Percentiles rank a stretch among this genome's conserved stretches.
Evolutionary conservation across 75 land plant species (phyloP).

Genomic region (Isoetes taiwanensis): DNA sequence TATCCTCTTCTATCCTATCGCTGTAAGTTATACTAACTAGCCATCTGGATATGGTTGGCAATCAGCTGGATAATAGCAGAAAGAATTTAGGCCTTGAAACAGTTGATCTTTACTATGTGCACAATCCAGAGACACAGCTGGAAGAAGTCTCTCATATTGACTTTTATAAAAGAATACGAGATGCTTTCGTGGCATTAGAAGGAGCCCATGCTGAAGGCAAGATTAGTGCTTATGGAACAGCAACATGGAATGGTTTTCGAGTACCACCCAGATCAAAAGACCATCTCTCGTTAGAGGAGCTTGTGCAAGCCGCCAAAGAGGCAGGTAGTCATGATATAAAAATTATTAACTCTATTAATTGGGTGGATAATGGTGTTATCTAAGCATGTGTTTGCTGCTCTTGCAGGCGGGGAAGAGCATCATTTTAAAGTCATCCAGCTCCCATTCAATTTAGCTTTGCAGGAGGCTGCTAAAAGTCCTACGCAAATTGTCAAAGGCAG

Average conservation of each 20-base stretch:
- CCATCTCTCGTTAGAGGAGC: slow-evolving; percentile 21
- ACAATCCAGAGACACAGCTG: slow-evolving; percentile 24
- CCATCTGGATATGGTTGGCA: too few relatives aligned
- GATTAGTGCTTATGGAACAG: slow-evolving; percentile 16
- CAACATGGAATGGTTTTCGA: slow-evolving; percentile 27
- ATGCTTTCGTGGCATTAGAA: slow-evolving; percentile 17
- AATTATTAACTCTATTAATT: background rate
- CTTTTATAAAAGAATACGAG: slow-evolving; percentile 10
- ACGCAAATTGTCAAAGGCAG: slow-evolving; percentile 18
- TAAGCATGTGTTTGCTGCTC: background rate
- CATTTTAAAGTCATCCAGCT: slow-evolving; percentile 23
- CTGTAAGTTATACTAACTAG: too few relatives aligned
- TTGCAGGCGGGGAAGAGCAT: slow-evolving; percentile 20
- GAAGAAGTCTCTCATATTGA: slow-evolving; percentile 6
- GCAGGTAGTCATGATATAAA: slow-evolving; percentile 6
- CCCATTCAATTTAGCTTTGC: slow-evolving; percentile 16
- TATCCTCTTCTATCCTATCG: background rate
- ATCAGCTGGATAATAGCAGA: slow-evolving; percentile 17
- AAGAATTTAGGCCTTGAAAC: slow-evolving; percentile 21
- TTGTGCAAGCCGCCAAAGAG: slow-evolving; percentile 14
- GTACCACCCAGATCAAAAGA: slow-evolving; percentile 6
- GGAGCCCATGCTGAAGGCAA: slow-evolving; percentile 20
- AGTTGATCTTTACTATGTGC: slow-evolving; percentile 19
- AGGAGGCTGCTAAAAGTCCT: slow-evolving; percentile 9
- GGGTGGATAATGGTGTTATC: background rate